Conservation (phyloP, 192 early-diverging fungal species). For the Oehlia diaphana region DNA sequence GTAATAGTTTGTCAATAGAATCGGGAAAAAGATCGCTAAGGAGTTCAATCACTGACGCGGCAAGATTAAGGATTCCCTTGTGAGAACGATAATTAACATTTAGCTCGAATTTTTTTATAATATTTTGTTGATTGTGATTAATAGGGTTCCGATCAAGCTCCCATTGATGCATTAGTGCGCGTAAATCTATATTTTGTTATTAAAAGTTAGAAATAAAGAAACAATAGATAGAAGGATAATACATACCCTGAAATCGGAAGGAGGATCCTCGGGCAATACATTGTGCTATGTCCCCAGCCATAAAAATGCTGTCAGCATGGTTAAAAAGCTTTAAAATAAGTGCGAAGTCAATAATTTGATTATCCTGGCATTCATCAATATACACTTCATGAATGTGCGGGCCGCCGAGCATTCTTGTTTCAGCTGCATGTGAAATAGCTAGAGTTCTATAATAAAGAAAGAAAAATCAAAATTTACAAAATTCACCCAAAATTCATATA, state of each 20-base stretch:
- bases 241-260: conserved; percentile 24
- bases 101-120: conserved; percentile 2
- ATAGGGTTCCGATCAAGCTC: neutral
- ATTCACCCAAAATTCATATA: neutral
- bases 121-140: no score
- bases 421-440: conserved; percentile 11
- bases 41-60: conserved; percentile 15
- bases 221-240: neutral
- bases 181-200: conserved; percentile 5
- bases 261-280: conserved; percentile 20
- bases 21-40: conserved; percentile 15
- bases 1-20: neutral
- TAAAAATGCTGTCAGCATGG: neutral
- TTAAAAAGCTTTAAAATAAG: conserved; percentile 24
- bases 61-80: conserved; percentile 21
- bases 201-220: no score
- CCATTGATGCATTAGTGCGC: conserved; percentile 11
- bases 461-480: no score
- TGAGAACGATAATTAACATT: conserved; percentile 22
- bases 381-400: conserved; percentile 27
- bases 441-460: conserved; percentile 4
- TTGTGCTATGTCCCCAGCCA: conserved; percentile 22
- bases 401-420: neutral
- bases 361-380: conserved; percentile 28
- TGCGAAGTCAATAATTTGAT: neutral